Percentiles rank a stretch among this genome's conserved stretches.
These are phyloP conservation scores for Phaseolus coccineus DNA, from an alignment of 331 rosid species.

Conservation along the genomic window DNA sequence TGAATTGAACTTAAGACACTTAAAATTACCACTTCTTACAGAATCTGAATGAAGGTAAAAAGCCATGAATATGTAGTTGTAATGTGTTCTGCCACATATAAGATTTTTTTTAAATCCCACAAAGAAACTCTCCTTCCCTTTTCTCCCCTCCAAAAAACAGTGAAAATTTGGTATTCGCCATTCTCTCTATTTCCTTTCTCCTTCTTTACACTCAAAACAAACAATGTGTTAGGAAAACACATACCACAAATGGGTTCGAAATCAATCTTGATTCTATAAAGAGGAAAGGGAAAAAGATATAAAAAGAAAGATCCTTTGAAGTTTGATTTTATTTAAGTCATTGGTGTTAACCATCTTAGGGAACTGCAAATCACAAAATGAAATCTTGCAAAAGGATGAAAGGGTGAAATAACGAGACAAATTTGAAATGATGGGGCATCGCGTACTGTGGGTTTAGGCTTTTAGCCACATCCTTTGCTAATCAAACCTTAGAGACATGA, in stretches of 20 bases:
- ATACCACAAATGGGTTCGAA: too few species aligned
- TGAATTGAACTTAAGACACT: background rate
- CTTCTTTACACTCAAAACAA: background rate
- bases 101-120: too few species aligned
- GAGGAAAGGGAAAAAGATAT: background rate
- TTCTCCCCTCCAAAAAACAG: background rate
- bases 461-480: background rate
- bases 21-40: background rate
- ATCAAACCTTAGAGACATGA: constrained; percentile 10
- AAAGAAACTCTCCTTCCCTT: background rate
- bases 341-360: background rate
- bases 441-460: background rate
- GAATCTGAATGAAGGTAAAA: background rate
- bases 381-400: background rate
- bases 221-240: background rate
- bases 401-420: background rate
- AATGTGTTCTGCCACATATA: background rate
- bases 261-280: background rate
- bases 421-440: constrained; percentile 18
- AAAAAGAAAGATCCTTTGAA: background rate
- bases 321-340: background rate
- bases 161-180: background rate
- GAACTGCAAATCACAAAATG: background rate
- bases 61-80: background rate
- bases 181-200: background rate